Evolutionary conservation across 164 flowering plant genomes (phyloP).

Genomic region (Umbilicus rupestris): DNA sequence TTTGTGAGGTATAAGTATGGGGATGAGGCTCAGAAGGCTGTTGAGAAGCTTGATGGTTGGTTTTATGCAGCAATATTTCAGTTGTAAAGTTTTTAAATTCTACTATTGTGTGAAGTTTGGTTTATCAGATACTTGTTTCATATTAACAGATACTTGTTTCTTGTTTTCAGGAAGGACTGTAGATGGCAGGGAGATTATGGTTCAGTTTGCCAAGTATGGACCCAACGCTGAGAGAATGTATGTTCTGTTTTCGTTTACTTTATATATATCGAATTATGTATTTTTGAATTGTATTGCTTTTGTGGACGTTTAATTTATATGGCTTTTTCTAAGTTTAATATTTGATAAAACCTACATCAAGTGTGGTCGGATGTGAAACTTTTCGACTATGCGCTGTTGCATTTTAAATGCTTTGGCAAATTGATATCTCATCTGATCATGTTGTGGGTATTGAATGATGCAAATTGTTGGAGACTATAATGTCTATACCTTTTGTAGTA

Average conservation of each 20-base stretch:
- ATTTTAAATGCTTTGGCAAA: neutral
- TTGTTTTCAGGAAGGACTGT: conserved; percentile 50
- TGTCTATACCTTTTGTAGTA: neutral
- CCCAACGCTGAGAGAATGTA: conserved; percentile 70
- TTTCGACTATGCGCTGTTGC: neutral
- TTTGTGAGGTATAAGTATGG: conserved; percentile 42
- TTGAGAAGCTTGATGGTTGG: conserved; percentile 68
- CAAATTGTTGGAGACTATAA: neutral
- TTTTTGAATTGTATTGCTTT: neutral
- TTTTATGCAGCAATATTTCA: neutral
- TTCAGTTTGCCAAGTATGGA: conserved; percentile 72
- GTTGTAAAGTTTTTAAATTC: neutral
- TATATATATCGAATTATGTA: neutral
- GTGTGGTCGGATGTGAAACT: neutral
- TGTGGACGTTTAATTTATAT: neutral
- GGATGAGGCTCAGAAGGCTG: conserved; percentile 52
- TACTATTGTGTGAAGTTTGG: neutral
- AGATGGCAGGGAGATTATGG: conserved; percentile 69
- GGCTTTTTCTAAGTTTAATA: neutral
- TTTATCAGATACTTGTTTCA: neutral
- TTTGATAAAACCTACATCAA: neutral
- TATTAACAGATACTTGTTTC: neutral
- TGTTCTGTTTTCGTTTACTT: conserved; percentile 6
- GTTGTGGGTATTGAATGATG: no score
- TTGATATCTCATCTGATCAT: neutral